Percentiles rank a stretch among this genome's conserved stretches.
phyloP scores from a whole-genome alignment of 306 rosid species.

The Trifolium pratense region DNA sequence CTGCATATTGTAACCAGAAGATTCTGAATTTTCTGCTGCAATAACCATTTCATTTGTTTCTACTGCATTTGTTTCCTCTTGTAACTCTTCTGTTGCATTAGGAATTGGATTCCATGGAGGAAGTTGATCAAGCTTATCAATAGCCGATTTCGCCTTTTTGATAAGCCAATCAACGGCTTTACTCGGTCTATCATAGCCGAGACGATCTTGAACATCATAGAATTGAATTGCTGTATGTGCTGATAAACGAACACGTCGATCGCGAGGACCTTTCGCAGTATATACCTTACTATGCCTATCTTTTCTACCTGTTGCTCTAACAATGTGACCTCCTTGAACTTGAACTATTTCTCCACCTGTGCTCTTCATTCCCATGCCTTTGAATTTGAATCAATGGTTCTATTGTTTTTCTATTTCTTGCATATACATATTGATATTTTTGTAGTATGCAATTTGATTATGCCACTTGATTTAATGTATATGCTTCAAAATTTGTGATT shows the following conservation, averaged over 20 bases:
- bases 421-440: slow-evolving; percentile 2
- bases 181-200: slow-evolving; percentile 88
- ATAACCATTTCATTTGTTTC: slow-evolving; percentile 54
- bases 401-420: slow-evolving; percentile 21
- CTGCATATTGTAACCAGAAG: slow-evolving; percentile 69
- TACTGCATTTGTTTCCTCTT: slow-evolving; percentile 27
- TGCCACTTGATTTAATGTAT: slow-evolving; percentile 27
- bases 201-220: slow-evolving; percentile 88
- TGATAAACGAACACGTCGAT: slow-evolving; percentile 73
- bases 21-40: slow-evolving; percentile 62
- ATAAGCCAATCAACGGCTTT: slow-evolving; percentile 95
- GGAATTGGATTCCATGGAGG: slow-evolving; percentile 76
- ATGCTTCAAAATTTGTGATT: slow-evolving; percentile 40
- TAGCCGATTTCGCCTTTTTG: slow-evolving; percentile 75
- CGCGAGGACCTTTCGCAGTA: slow-evolving; percentile 85
- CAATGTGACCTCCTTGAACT: slow-evolving; percentile 94
- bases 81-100: neutral
- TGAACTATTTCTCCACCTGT: slow-evolving; percentile 79
- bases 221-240: slow-evolving; percentile 92
- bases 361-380: slow-evolving; percentile 73
- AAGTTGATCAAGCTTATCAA: slow-evolving; percentile 80
- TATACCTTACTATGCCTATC: slow-evolving; percentile 82
- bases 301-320: slow-evolving; percentile 77
- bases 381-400: neutral
- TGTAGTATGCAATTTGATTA: neutral